Evolutionary conservation across 371 early-diverging fungal genomes (phyloP).

Genomic region (Circinella umbellata): DNA sequence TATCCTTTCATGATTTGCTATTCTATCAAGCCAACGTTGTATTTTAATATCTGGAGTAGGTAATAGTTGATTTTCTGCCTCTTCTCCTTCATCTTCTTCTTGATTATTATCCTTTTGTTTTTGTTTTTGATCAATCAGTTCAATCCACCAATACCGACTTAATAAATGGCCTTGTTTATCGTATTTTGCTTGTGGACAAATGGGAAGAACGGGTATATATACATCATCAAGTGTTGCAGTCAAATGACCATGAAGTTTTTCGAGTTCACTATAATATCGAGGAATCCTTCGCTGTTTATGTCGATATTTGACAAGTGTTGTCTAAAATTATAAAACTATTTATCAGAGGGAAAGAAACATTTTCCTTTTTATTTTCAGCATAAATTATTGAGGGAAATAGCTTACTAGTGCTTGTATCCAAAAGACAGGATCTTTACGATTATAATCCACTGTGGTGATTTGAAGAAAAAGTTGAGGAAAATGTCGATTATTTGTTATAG

Average conservation of each 20-base stretch:
- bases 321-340: constrained; percentile 21
- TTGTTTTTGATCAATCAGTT: not conserved
- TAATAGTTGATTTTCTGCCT: not conserved
- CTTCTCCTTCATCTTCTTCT: not conserved
- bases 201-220: constrained; percentile 41
- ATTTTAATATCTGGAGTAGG: constrained; percentile 26
- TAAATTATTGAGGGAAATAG: not conserved
- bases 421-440: constrained; percentile 54
- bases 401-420: constrained; percentile 50
- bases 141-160: constrained; percentile 43
- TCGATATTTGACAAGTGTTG: constrained; percentile 41
- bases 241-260: constrained; percentile 37
- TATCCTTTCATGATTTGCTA: constrained; percentile 36
- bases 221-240: constrained; percentile 39
- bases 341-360: not conserved
- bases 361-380: not conserved
- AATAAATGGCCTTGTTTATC: constrained; percentile 36
- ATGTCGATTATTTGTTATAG: not conserved
- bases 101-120: not conserved
- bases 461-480: constrained; percentile 17
- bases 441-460: constrained; percentile 50
- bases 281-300: constrained; percentile 49
- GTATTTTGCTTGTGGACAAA: constrained; percentile 39
- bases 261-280: constrained; percentile 47
- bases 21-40: constrained; percentile 46